Conservation (phyloP, 192 early-diverging fungal genomes). For the Mortierella alpina region DNA sequence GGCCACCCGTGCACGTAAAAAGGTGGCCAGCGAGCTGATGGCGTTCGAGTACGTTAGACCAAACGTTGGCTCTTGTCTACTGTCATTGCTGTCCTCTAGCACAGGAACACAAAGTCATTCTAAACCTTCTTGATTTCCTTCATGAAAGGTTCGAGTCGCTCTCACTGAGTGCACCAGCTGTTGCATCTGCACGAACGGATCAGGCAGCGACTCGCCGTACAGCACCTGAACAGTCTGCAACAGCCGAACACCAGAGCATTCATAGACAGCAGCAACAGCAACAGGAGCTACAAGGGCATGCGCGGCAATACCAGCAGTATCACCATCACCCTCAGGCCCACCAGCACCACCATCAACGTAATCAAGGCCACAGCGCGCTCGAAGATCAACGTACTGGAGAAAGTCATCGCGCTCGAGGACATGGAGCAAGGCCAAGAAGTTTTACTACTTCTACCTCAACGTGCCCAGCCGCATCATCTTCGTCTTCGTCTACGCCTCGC, state of each 20-base stretch:
- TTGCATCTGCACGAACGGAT: no score
- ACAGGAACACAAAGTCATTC: neutral
- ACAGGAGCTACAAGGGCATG: neutral
- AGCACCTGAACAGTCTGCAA: no score
- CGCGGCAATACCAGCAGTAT: constrained; percentile 1
- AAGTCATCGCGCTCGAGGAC: no score
- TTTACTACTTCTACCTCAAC: no score
- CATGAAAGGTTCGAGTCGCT: constrained; percentile 36
- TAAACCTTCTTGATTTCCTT: neutral
- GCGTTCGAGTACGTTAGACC: constrained; percentile 38
- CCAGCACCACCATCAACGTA: constrained; percentile 4
- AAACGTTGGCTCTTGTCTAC: neutral
- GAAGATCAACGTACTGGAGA: no score
- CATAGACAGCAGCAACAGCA: constrained; percentile 6
- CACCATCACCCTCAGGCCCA: neutral
- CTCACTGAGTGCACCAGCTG: constrained; percentile 16
- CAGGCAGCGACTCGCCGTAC: no score
- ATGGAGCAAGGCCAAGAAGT: no score
- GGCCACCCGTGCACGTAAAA: constrained; percentile 27
- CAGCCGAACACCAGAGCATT: constrained; percentile 9
- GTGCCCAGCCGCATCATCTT: neutral
- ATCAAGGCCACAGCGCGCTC: constrained; percentile 7
- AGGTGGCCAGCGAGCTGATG: constrained; percentile 41
- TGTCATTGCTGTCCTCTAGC: neutral
- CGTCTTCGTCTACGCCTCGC: neutral